Base-by-base conservation (phyloP, 108 stramenopile species). In the Fistulifera solaris region DNA sequence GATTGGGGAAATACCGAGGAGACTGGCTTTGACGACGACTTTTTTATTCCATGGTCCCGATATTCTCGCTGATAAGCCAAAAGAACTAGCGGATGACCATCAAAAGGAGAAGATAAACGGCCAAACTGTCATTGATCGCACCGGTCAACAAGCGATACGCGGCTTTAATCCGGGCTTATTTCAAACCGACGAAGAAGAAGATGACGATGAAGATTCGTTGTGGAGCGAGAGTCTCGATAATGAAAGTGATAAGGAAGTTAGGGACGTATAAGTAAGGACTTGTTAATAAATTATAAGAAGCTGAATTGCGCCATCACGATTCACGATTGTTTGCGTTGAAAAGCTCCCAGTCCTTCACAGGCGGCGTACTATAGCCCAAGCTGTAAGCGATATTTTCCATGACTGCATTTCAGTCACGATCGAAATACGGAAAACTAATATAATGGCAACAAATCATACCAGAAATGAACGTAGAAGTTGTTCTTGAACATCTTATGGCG, bases 1-100 rank as follows among this genome's bases (percentile, higher is more conserved):
- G 75, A 82, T 50, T 82, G 82, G 80, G 77, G 69, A 23, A 11
- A 21, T 21, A 45, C 19, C 4, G 19, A 8, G 19, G 14, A 13
- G 40, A 70, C 58, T 53, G 39, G 72, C n/a, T 42, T 27, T 15
- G 51, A 26, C 15, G 45, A 77, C 53, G 68, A 66, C 1, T 46
- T 66, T 23, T 54, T 62, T 21, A 61, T 64, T 53, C 42, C 61
- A 40, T 40, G 41, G 19, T 54, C 27, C 17, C 18, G 58, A 50
- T 40, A 47, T 66, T 19, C 46, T 64, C 1, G 27, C 52, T 40
- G 47, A 61, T 17, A 40, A 42, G 25, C 51, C 58, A 21, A 52
- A 35, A 16, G 61, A 62, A 47, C 25, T 58, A 14, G 40, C 51
- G 18, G 55, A 63, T 63, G 72, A 67, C 45, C 53, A 67, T 28